Percentiles rank a stretch among this genome's conserved stretches.
These are phyloP conservation scores for Stramenopiles sp. DNA, from an alignment of 352 stramenopile genomes.

Conservation along the genomic window DNA sequence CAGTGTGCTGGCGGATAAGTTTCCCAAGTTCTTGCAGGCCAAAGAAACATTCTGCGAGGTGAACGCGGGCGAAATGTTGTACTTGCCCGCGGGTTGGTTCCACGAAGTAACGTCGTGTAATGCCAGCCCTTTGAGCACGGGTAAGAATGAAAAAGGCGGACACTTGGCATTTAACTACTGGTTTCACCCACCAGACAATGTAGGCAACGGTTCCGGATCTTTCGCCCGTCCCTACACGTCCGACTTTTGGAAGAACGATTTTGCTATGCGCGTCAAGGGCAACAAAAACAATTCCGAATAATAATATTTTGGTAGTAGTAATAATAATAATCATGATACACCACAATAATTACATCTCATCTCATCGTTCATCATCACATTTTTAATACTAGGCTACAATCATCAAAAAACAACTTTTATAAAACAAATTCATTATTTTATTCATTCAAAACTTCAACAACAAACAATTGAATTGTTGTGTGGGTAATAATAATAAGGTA, in stretches of 20 bases:
- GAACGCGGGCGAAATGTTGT: conserved; percentile 76
- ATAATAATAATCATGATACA: too few species aligned
- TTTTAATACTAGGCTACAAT: too few species aligned
- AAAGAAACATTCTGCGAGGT: conserved; percentile 49
- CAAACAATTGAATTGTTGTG: too few species aligned
- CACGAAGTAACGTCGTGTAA: conserved; percentile 75
- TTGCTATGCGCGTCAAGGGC: conserved; percentile 7
- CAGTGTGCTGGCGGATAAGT: conserved; percentile 31
- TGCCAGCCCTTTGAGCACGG: conserved; percentile 11
- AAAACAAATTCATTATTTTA: too few species aligned
- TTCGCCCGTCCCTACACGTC: conserved; percentile 50
- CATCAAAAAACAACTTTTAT: too few species aligned
- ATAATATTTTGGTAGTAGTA: too few species aligned
- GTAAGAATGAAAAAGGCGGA: conserved; percentile 28
- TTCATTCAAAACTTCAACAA: too few species aligned
- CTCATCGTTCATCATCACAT: too few species aligned
- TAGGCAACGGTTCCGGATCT: conserved; percentile 20
- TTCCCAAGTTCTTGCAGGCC: conserved; percentile 35
- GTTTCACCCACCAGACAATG: conserved; percentile 52
- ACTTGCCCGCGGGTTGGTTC: conserved; percentile 88
- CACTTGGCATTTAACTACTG: conserved; percentile 67
- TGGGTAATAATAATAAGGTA: too few species aligned
- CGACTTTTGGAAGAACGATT: conserved; percentile 35
- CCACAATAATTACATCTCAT: too few species aligned
- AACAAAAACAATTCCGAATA: too few species aligned